A percentile compares a stretch with the other conserved stretches of the same genome.
These are phyloP conservation scores for Paspalum notatum DNA, from an alignment of 176 grass and related monocot species.

Conservation along the genomic window DNA sequence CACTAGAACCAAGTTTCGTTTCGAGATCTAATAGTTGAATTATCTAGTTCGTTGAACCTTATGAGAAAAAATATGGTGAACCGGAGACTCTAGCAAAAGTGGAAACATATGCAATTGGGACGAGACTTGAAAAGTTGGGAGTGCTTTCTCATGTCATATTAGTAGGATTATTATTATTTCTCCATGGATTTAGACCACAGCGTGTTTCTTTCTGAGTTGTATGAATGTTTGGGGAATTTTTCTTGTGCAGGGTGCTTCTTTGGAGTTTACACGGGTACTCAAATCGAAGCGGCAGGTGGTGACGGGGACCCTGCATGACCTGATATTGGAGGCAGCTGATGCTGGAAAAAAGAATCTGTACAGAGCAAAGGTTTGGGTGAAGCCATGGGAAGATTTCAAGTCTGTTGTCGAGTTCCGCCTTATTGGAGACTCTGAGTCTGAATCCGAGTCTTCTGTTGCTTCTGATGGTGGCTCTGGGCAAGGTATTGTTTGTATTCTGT, in stretches of 20 bases:
- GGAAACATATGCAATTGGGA: slow-evolving; percentile 7
- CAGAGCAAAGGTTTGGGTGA: slow-evolving; percentile 94
- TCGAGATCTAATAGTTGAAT: slow-evolving; percentile 24
- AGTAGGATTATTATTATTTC: neutral
- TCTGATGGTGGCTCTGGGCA: slow-evolving; percentile 42
- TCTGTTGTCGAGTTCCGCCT: slow-evolving; percentile 74
- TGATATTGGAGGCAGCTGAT: slow-evolving; percentile 78
- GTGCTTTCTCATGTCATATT: neutral
- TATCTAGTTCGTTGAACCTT: neutral
- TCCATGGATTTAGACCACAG: neutral
- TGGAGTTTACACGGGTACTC: slow-evolving; percentile 74
- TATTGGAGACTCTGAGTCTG: slow-evolving; percentile 39
- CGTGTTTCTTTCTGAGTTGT: slow-evolving; percentile 14
- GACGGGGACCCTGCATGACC: slow-evolving; percentile 67
- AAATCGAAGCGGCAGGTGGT: slow-evolving; percentile 84
- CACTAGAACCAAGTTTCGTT: neutral
- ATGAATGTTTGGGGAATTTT: slow-evolving; percentile 19
- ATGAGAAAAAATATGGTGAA: neutral
- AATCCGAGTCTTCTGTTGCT: slow-evolving; percentile 20
- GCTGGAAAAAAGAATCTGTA: slow-evolving; percentile 81
- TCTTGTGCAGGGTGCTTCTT: slow-evolving; percentile 60
- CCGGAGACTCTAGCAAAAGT: neutral
- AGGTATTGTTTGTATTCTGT: slow-evolving; percentile 48
- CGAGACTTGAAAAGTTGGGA: neutral
- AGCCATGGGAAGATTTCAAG: slow-evolving; percentile 89